These are phyloP conservation scores for Astragalus glycyphyllos DNA, from an alignment of 306 rosid genomes.

Conservation along the genomic window DNA sequence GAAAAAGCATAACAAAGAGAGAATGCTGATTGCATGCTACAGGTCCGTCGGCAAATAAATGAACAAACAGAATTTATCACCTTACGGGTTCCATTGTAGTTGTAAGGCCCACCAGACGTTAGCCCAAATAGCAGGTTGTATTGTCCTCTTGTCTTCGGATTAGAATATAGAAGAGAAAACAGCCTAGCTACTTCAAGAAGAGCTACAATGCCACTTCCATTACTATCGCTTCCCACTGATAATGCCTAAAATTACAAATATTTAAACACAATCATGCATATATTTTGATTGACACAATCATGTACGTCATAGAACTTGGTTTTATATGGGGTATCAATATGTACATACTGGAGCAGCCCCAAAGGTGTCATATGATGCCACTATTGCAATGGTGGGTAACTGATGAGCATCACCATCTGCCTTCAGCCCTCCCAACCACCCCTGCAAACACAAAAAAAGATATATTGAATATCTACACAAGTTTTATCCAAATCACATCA, in stretches of 20 bases:
- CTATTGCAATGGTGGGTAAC: slow-evolving; percentile 95
- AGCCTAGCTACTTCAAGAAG: slow-evolving; percentile 98
- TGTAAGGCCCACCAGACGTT: slow-evolving; percentile 97
- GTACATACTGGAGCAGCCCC: slow-evolving; percentile 97
- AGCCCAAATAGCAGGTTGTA: slow-evolving; percentile 94
- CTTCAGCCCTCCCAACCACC: slow-evolving; percentile 97
- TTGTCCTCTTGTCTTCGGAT: slow-evolving; percentile 94
- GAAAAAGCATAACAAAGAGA: slow-evolving; percentile 14
- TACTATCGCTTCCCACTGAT: slow-evolving; percentile 98
- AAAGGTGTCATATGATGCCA: slow-evolving; percentile 97
- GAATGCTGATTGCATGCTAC: slow-evolving; percentile 5
- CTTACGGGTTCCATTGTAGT: slow-evolving; percentile 97
- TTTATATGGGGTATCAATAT: slow-evolving; percentile 22
- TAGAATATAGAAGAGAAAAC: slow-evolving; percentile 91
- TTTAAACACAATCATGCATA: slow-evolving; percentile 43
- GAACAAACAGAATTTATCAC: slow-evolving; percentile 52
- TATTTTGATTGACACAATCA: slow-evolving; percentile 43
- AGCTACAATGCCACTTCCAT: slow-evolving; percentile 95
- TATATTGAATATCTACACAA: slow-evolving; percentile 35
- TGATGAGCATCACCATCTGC: slow-evolving; percentile 86
- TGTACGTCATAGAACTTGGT: slow-evolving; percentile 34
- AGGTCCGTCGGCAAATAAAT: slow-evolving; percentile 22
- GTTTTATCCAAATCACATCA: slow-evolving; percentile 34
- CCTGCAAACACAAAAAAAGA: slow-evolving; percentile 63
- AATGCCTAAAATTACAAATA: slow-evolving; percentile 66